Percentiles rank a stretch among this genome's conserved stretches.
These are phyloP conservation scores for Coniferiporia weirii DNA, from an alignment of 1,284 basidiomycete species.

Conservation along the genomic window DNA sequence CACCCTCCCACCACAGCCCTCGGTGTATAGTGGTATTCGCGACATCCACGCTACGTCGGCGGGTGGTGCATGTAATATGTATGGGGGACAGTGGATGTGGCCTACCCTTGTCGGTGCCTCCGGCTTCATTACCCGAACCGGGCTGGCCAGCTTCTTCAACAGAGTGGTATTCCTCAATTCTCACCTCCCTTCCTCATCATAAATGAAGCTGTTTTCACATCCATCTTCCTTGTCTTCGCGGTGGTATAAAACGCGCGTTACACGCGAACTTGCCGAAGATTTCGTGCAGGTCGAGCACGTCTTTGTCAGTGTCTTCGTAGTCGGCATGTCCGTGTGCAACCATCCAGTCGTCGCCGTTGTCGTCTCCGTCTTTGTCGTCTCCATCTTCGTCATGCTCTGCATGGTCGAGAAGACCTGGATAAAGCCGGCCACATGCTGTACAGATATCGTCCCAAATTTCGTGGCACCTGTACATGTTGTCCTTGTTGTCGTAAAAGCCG, in stretches of 20 bases:
- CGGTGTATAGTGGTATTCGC: background rate
- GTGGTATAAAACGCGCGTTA: background rate
- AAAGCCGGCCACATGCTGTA: conserved; percentile 51
- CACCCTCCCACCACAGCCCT: too few species aligned
- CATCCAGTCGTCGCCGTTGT: conserved; percentile 30
- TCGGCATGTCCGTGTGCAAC: conserved; percentile 31
- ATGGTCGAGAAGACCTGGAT: conserved; percentile 41
- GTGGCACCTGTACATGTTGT: conserved; percentile 71
- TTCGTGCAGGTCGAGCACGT: conserved; percentile 24
- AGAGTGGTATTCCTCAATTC: conserved; percentile 11
- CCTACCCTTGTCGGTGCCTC: background rate
- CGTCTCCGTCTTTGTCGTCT: too few species aligned
- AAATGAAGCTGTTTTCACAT: conserved; percentile 33
- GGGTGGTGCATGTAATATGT: background rate
- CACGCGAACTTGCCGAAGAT: background rate
- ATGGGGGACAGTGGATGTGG: background rate
- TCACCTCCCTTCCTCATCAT: conserved; percentile 23
- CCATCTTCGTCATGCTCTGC: conserved; percentile 22
- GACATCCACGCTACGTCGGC: background rate
- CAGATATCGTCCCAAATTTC: conserved; percentile 68
- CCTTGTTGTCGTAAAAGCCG: conserved; percentile 64
- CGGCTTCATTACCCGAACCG: background rate
- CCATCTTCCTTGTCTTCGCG: conserved; percentile 24
- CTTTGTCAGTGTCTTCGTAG: conserved; percentile 27
- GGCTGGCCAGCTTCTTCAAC: background rate